Conservation (phyloP, 2,329 filamentous ascomycete species). For the Aspergillus felis region DNA sequence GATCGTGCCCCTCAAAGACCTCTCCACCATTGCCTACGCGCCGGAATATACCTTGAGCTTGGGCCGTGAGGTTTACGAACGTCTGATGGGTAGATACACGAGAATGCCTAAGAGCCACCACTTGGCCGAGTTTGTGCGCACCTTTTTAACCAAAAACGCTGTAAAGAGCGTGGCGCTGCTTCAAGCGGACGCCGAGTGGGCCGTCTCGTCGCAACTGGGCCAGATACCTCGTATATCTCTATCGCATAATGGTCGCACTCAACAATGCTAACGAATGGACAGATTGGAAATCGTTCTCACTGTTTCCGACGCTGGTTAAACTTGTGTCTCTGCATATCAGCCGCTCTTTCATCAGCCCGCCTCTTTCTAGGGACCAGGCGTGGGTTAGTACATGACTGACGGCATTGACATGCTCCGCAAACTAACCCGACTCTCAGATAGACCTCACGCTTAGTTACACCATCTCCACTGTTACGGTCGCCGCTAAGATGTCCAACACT, state of each 20-base stretch:
- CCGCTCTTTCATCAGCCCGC: background rate
- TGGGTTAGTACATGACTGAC: background rate
- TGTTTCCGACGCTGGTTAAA: background rate
- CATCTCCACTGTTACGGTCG: background rate
- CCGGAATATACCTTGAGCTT: background rate
- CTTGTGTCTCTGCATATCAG: background rate
- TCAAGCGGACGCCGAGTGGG: background rate
- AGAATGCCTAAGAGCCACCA: background rate
- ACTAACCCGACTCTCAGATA: background rate
- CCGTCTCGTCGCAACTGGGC: background rate
- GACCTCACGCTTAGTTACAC: background rate
- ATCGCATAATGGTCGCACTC: background rate
- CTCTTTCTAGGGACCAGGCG: background rate
- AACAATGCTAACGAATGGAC: background rate
- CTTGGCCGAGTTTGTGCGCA: conserved; percentile 1
- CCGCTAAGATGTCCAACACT: background rate
- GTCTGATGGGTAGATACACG: background rate
- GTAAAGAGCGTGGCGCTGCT: background rate
- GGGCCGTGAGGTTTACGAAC: background rate
- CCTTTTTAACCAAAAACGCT: background rate
- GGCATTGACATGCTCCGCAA: background rate
- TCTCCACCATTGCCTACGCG: background rate
- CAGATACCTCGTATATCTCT: background rate
- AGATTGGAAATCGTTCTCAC: background rate
- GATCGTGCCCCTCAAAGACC: background rate